These are phyloP conservation scores for Poterioochromonas sp. DNA, from an alignment of 352 stramenopile genomes.

Conservation along the genomic window DNA sequence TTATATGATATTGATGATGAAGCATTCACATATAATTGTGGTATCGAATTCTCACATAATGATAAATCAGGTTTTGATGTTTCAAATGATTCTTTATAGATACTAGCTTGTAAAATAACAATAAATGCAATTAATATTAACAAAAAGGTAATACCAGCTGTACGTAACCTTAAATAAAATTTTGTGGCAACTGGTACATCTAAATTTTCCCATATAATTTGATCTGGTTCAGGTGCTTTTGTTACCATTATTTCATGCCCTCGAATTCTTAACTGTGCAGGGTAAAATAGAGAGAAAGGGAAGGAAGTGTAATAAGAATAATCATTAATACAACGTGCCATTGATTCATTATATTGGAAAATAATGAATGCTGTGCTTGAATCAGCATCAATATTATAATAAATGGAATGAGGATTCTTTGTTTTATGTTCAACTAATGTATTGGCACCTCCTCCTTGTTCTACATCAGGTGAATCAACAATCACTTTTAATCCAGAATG, in stretches of 20 bases:
- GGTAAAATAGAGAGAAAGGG: slow-evolving; percentile 1
- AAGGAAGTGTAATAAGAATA: background rate
- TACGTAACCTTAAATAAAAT: background rate
- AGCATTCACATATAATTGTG: background rate
- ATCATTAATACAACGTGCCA: slow-evolving; percentile 22
- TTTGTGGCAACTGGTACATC: background rate
- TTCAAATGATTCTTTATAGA: background rate
- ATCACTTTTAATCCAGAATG: background rate
- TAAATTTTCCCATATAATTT: slow-evolving; percentile 31
- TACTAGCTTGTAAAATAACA: background rate
- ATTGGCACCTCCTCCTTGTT: background rate
- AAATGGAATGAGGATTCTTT: background rate
- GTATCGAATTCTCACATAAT: background rate
- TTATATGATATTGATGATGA: background rate
- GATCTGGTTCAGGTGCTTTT: slow-evolving; percentile 3
- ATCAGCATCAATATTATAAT: slow-evolving; percentile 5
- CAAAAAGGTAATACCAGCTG: background rate
- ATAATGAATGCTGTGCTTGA: background rate
- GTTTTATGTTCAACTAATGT: too few relatives aligned
- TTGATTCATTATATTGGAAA: background rate
- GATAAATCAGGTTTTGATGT: background rate
- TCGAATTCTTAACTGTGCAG: background rate
- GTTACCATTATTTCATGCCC: background rate
- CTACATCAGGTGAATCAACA: background rate
- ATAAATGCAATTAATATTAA: slow-evolving; percentile 12